A percentile compares a stretch with the other conserved stretches of the same genome.
Conservation (phyloP, 148 eudicot genomes). For the Amaranthus cruentus region DNA sequence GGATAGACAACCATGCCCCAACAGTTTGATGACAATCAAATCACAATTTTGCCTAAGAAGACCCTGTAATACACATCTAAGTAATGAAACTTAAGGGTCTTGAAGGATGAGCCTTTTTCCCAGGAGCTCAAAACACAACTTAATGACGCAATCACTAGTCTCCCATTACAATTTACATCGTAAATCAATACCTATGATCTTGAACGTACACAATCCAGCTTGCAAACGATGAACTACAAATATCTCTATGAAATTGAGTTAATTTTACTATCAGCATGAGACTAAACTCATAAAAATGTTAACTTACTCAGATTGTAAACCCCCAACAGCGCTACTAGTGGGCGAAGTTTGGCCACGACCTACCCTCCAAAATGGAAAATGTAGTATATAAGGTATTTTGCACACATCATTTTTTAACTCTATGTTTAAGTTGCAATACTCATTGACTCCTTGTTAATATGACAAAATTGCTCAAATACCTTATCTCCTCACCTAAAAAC, state of each 20-base stretch:
- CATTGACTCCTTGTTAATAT: not conserved
- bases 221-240: not conserved
- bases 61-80: not conserved
- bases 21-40: not conserved
- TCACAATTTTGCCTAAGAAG: not conserved
- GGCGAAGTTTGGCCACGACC: too few species aligned
- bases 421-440: too few species aligned
- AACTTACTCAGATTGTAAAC: too few species aligned
- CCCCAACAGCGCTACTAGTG: too few species aligned
- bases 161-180: too few species aligned
- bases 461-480: slow-evolving; percentile 18
- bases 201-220: not conserved
- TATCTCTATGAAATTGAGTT: not conserved
- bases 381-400: too few species aligned
- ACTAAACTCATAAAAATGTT: too few species aligned
- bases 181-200: not conserved
- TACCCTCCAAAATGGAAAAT: too few species aligned
- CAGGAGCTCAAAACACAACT: not conserved
- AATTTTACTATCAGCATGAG: too few species aligned
- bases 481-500: too few species aligned
- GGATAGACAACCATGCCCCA: not conserved
- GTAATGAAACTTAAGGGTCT: not conserved
- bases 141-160: not conserved
- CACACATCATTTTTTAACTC: too few species aligned
- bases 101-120: not conserved